phyloP scores from a whole-genome alignment of 2,329 filamentous ascomycete species.

The Penicillium paneum region DNA sequence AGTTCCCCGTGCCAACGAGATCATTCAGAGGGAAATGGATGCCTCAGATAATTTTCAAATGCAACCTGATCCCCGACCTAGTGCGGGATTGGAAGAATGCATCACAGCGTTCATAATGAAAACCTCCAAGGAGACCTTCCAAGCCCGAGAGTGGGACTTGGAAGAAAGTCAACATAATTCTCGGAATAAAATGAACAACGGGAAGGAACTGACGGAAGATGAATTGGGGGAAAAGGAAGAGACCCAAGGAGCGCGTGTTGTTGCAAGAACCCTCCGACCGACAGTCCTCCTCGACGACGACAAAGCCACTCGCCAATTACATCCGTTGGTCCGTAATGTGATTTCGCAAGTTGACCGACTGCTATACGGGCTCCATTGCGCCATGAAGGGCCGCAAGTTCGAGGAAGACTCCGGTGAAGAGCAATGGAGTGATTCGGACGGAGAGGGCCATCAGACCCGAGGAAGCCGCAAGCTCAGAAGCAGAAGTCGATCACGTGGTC shows the following conservation, averaged over 20 bases:
- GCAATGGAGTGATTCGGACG: conserved; percentile 31
- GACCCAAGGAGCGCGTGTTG: conserved; percentile 16
- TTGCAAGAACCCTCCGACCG: conserved; percentile 28
- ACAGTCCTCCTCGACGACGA: conserved; percentile 19
- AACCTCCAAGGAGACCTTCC: conserved; percentile 65
- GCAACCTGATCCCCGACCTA: conserved; percentile 48
- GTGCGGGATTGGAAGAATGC: conserved; percentile 65
- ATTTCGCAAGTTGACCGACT: conserved; percentile 67
- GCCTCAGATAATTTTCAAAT: conserved; percentile 53
- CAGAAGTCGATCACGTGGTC: conserved; percentile 25
- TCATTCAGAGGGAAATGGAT: conserved; percentile 48
- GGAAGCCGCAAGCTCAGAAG: conserved; percentile 9
- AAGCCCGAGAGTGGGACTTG: conserved; percentile 36
- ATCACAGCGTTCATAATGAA: conserved; percentile 65
- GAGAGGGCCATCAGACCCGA: conserved; percentile 8
- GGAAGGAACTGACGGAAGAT: conserved; percentile 16
- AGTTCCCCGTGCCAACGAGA: conserved; percentile 59
- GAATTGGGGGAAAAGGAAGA: conserved; percentile 4
- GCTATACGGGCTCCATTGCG: conserved; percentile 67
- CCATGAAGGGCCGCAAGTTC: conserved; percentile 52
- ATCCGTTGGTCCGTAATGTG: conserved; percentile 67
- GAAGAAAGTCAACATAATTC: conserved; percentile 5
- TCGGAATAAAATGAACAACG: conserved; percentile 14
- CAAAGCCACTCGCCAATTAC: conserved; percentile 56
- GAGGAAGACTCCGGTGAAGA: conserved; percentile 29